Base-by-base conservation (phyloP, 139 green algal genomes). In the Nannochloris sp. region DNA sequence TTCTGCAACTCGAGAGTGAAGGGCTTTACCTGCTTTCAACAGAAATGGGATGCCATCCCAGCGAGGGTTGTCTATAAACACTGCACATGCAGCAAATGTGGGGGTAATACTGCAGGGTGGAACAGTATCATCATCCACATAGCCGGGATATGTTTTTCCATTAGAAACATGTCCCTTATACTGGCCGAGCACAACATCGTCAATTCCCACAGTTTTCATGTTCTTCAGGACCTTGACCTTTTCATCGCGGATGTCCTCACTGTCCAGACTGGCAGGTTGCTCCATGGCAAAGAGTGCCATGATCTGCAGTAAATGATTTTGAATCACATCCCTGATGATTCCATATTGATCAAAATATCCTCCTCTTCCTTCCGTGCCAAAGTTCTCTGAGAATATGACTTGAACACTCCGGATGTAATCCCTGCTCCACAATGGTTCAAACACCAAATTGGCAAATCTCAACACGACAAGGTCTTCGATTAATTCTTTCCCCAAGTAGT, bases 321-420 rank as follows among this genome's bases (percentile, higher is more conserved):
- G 93, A 69, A 99, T 97, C 64, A 99, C 94, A 74, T 99, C 94
- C 8, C 94, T 83, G 46, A 53, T 92, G 79, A 99, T 98, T 75
- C 93, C 93, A 70, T 97, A 98, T 67, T 95, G 75, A 81, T 99
- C 94, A 82, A 98, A 99, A 81, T 99, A 99, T 19, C 93, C 93
- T 18, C 93, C 93, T 10, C 92, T 81, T 4, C 92, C 92, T 77
- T 98, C 89, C 5, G 93, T 98, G 64, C 93, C 93, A 82, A 97
- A 98, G 75, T 97, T 81, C 72, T 99, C 93, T 43, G 70, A 89
- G 79, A 99, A 99, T 37, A 95, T 95, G 68, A 98, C 87, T 84
- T 92, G 85, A 61, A 99, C 93, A 65, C 95, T 98, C 14, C 85
- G 81, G 71, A 99, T 97, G 85, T 90, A 95, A 60, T 96, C 70